Percentiles rank a stretch among this genome's conserved stretches.
These are phyloP conservation scores for Rutidosis leptorrhynchoides DNA, from an alignment of 129 eudicot species.

Conservation along the genomic window DNA sequence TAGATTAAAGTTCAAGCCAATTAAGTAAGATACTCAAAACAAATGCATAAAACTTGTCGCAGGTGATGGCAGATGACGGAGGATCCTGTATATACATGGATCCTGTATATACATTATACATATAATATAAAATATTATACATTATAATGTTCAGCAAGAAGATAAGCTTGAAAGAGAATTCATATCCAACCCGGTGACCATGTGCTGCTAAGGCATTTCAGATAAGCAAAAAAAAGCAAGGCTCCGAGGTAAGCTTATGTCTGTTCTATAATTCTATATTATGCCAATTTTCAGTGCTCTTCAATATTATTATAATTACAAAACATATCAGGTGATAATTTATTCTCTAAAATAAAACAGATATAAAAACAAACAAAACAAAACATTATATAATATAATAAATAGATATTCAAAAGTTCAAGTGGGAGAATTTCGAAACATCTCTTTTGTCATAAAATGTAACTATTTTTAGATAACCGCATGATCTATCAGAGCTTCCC, in stretches of 20 bases:
- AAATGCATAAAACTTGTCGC: neutral
- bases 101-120: neutral
- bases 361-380: too few relatives aligned
- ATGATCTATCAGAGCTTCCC: neutral
- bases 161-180: neutral
- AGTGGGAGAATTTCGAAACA: neutral
- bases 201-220: neutral
- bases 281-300: neutral
- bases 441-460: neutral
- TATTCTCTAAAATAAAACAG: neutral
- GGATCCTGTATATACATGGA: neutral
- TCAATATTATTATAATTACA: slow-evolving; percentile 2
- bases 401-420: neutral
- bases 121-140: too few relatives aligned
- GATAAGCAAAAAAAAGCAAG: neutral
- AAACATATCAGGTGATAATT: neutral
- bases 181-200: neutral
- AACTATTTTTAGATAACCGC: neutral
- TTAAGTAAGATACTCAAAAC: neutral
- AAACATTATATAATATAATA: too few relatives aligned
- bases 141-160: slow-evolving; percentile 1
- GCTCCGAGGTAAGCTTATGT: neutral
- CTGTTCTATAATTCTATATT: neutral
- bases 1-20: neutral
- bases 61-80: neutral